Evolutionary conservation across 306 rosid genomes (phyloP).

Genomic region (Castanea sativa): DNA sequence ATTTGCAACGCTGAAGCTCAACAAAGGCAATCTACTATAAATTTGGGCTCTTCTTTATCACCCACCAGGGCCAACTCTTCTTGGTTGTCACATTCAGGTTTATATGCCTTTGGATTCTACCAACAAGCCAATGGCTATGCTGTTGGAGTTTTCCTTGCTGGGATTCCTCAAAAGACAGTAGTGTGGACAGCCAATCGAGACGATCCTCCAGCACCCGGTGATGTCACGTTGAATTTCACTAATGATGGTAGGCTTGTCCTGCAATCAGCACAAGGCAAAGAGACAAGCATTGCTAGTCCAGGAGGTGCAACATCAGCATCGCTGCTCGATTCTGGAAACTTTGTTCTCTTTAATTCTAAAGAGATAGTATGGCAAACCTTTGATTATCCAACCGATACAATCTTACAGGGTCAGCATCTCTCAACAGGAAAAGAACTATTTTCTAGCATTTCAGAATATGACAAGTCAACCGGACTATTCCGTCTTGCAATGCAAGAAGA

Average conservation of each 20-base stretch:
- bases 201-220: background rate
- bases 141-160: conserved; percentile 19
- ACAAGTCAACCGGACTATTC: conserved; percentile 23
- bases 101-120: conserved; percentile 32
- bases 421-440: background rate
- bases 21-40: conserved; percentile 11
- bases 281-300: background rate
- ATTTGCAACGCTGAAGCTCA: conserved; percentile 5
- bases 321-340: conserved; percentile 29
- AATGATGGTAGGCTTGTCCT: conserved; percentile 16
- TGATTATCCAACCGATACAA: conserved; percentile 23
- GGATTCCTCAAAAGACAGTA: conserved; percentile 21
- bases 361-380: conserved; percentile 17
- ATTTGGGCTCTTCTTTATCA: conserved; percentile 12
- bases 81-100: conserved; percentile 35
- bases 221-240: conserved; percentile 22
- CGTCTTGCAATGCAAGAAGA: conserved; percentile 20
- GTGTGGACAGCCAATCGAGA: conserved; percentile 31
- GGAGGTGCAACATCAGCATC: conserved; percentile 14
- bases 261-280: conserved; percentile 2
- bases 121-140: conserved; percentile 20
- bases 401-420: conserved; percentile 23
- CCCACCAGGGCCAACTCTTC: conserved; percentile 11
- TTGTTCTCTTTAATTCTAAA: conserved; percentile 11
- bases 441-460: conserved; percentile 13